Conservation (phyloP, 495 filamentous ascomycete species). For the Penicillium coffeae region DNA sequence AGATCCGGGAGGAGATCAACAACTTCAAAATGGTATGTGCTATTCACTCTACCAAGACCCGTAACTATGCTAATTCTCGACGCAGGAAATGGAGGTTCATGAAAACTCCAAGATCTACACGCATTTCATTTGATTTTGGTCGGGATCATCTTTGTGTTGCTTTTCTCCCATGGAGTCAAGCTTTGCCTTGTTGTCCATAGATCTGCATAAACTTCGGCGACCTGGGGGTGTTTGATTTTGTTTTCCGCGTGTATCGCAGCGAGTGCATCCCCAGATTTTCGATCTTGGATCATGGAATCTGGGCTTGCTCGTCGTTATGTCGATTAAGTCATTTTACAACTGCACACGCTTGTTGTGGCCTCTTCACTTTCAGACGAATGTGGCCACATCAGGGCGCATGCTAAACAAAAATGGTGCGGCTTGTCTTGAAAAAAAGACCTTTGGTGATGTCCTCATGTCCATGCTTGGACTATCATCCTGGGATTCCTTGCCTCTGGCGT, state of each 20-base stretch:
- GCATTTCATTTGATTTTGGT: constrained; percentile 80
- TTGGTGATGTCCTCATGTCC: constrained; percentile 6
- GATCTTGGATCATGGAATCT: not conserved
- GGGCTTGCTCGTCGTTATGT: not conserved
- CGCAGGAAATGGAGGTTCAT: constrained; percentile 98
- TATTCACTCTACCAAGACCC: not conserved
- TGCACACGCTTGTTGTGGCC: constrained; percentile 7
- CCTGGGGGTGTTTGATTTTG: constrained; percentile 20
- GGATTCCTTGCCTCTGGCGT: constrained; percentile 9
- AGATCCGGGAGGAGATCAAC: constrained; percentile 99
- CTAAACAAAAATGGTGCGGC: constrained; percentile 15
- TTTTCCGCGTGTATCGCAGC: not conserved
- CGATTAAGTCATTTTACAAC: not conserved
- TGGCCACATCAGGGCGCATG: constrained; percentile 1
- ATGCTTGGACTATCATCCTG: constrained; percentile 3
- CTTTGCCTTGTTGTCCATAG: constrained; percentile 26
- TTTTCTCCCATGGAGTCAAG: constrained; percentile 3
- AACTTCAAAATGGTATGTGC: constrained; percentile 94
- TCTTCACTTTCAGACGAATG: not conserved
- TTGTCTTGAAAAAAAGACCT: constrained; percentile 4
- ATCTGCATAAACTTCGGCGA: constrained; percentile 30
- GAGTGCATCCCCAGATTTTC: not conserved
- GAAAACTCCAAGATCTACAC: constrained; percentile 98
- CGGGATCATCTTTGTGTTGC: constrained; percentile 25
- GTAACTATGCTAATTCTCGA: constrained; percentile 28